Base-by-base conservation (phyloP, 2,329 filamentous ascomycete genomes). In the Parastagonospora nodorum region DNA sequence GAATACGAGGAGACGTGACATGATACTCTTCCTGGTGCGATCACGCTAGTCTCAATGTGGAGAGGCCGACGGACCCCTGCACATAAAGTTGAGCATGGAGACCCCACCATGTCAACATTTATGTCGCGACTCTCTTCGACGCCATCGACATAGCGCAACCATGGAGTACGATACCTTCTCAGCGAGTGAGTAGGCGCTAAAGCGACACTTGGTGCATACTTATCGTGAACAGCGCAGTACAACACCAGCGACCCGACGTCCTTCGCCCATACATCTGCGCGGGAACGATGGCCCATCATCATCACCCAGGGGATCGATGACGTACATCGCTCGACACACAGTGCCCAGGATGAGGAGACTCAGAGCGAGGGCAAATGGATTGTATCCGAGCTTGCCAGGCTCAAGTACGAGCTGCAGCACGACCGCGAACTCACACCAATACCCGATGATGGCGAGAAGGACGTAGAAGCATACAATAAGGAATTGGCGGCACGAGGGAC, bases 371-470 rank as follows among this genome's bases (percentile, higher is more conserved):
- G 94, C 66, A 97, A 97, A 79, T 80, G 79, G 63, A 92, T 99
- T 53, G 83, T 96, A 36, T 85, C 89, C 69, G 83, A 88, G 60
- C 81, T 99, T 10, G 88, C 88, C 5, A 84, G 82, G 59, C 81
- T 99, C 65, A 99, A 99, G 77, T 97, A 97, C 76, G 93, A 97
- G 76, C 78, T 97, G 38, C 90, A 96, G 72, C 94, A 99, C 71
- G 87, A 97, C 74, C 85, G 92, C 37, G 79, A 84, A 57, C 75
- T 97, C 63, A 91, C 88, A 0, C 89, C 89, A 2, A 80, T 96
- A 15, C 75, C 78, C 11, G 88, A 96, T 61, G 92, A 96, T 69
- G 90, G 89, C 48, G 80, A 84, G 58, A 73, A 84, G 9, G 92
- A 97, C 64, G 84, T 97, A 28, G 82, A 82, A 11, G 80, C 83